Percentiles rank a stretch among this genome's conserved stretches.
Conservation (phyloP, 2,329 filamentous ascomycete genomes). For the Aspergillus vadensis region DNA sequence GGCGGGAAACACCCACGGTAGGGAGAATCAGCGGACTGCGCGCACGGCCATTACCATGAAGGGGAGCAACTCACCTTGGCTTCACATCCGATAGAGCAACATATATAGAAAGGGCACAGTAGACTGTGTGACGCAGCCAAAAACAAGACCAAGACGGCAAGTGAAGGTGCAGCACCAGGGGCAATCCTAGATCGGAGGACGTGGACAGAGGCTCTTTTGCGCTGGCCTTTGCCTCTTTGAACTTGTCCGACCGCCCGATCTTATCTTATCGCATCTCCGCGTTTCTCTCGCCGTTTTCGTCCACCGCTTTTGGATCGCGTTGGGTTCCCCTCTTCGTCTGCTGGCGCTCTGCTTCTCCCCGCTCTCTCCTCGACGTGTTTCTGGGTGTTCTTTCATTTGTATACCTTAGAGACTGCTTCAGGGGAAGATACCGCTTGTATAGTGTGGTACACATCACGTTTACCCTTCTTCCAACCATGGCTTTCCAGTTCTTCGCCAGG, state of each 20-base stretch:
- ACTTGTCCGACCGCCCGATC: constrained; percentile 23
- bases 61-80: constrained; percentile 12
- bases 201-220: constrained; percentile 19
- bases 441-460: background rate
- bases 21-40: constrained; percentile 24
- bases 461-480: constrained; percentile 27
- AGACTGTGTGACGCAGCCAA: background rate
- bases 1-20: constrained; percentile 17
- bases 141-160: constrained; percentile 2
- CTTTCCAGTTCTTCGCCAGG: constrained; percentile 43
- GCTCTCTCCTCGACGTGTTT: background rate
- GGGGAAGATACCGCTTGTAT: background rate
- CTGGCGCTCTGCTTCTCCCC: constrained; percentile 11
- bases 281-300: constrained; percentile 20
- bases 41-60: constrained; percentile 1
- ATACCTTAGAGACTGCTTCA: background rate
- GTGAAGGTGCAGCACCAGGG: constrained; percentile 7
- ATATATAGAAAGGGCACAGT: constrained; percentile 8
- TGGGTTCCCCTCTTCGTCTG: constrained; percentile 4
- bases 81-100: constrained; percentile 7
- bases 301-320: constrained; percentile 4
- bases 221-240: constrained; percentile 14
- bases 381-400: background rate
- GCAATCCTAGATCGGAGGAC: constrained; percentile 9
- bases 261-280: constrained; percentile 43